Conservation (phyloP, 139 green algal genomes). For the Astrephomene gubernaculifera region DNA sequence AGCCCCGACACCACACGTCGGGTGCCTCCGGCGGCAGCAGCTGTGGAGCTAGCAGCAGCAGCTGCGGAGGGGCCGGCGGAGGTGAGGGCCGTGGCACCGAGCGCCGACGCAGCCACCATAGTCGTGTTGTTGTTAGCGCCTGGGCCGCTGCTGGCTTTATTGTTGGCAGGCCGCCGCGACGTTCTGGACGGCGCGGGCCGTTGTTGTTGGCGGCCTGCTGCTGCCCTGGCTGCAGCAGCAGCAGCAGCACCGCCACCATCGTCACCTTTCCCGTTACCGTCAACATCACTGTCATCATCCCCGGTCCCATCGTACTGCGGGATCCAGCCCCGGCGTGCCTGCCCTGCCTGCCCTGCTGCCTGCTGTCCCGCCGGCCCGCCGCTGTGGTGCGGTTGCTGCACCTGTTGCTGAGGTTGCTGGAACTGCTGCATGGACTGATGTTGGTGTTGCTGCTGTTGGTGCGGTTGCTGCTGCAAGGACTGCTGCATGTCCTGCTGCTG, state of each 20-base stretch:
- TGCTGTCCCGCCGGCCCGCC: too few species aligned
- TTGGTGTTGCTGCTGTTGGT: conserved; percentile 3
- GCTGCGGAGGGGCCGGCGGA: neutral
- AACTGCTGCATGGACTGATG: neutral
- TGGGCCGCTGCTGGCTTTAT: too few species aligned
- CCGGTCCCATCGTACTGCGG: neutral
- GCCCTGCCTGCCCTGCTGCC: too few species aligned
- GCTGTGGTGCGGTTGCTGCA: neutral
- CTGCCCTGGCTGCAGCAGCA: too few species aligned
- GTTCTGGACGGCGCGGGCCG: too few species aligned
- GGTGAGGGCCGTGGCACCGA: neutral
- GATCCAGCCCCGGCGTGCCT: neutral
- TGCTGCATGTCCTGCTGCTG: neutral
- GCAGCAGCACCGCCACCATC: too few species aligned
- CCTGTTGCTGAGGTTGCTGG: conserved; percentile 31
- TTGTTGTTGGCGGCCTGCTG: too few species aligned
- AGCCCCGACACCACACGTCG: conserved; percentile 27
- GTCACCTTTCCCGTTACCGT: too few species aligned
- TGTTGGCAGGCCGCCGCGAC: too few species aligned
- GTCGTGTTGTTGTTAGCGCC: too few species aligned
- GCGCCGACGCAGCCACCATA: too few species aligned
- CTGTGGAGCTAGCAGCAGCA: neutral
- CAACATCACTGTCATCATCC: neutral
- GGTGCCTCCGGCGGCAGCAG: neutral
- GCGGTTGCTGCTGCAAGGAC: conserved; percentile 2